Evolutionary conservation across 306 rosid species (phyloP).

Genomic region (Cucumis hystrix): DNA sequence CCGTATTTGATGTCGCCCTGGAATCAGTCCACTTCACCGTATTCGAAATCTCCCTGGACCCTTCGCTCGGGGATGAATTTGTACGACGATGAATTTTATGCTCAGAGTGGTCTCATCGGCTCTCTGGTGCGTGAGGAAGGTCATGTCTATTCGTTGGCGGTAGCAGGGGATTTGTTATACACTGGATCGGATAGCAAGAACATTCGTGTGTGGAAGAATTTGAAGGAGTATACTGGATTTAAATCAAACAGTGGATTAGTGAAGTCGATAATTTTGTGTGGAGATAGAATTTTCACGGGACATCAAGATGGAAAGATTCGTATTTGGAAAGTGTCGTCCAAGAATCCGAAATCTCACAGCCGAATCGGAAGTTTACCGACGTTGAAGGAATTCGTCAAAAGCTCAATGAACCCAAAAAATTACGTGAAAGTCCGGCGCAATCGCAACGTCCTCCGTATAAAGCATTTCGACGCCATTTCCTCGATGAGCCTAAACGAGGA

Average conservation of each 20-base stretch:
- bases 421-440: constrained; percentile 57
- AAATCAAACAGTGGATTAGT: constrained; percentile 76
- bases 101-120: constrained; percentile 41
- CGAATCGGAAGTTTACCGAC: constrained; percentile 73
- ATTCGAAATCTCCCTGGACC: constrained; percentile 63
- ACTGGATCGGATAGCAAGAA: constrained; percentile 90
- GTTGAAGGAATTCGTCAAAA: constrained; percentile 39
- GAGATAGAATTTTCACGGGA: constrained; percentile 62
- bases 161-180: constrained; percentile 48
- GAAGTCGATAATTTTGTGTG: constrained; percentile 51
- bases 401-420: constrained; percentile 72
- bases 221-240: constrained; percentile 62
- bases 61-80: constrained; percentile 5
- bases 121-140: constrained; percentile 75
- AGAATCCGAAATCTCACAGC: constrained; percentile 18
- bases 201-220: constrained; percentile 78
- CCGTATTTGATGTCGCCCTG: constrained; percentile 63
- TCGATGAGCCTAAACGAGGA: constrained; percentile 54
- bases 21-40: constrained; percentile 47
- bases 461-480: constrained; percentile 77
- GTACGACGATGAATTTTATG: constrained; percentile 1
- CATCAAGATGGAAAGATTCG: constrained; percentile 96
- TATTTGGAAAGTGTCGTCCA: constrained; percentile 46
- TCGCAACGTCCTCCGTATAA: constrained; percentile 42
- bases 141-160: constrained; percentile 69